Evolutionary conservation across 345 rosid genomes (phyloP), one percentile per base, ranked within the genome.

Genomic region (Balakata baccata): DNA sequence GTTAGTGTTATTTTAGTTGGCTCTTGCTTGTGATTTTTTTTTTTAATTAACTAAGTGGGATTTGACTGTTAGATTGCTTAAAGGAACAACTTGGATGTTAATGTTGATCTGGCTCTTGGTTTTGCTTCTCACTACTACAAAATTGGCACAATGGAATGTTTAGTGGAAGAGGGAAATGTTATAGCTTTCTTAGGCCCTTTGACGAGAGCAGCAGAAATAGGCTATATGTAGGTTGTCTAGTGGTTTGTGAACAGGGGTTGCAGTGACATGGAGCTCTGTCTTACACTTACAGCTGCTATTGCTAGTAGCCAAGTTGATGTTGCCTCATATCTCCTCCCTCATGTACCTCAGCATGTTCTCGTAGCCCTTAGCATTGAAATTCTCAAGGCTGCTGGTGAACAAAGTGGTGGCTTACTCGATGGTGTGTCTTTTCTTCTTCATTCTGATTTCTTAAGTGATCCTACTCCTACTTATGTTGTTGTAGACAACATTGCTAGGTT

Each of bases 151-250:
- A 95, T 95, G 99, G 95, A 92, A 82, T 95, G 98, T 82, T 87
- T 95, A 34, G 99, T 92, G 76, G 99, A 92, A 82, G 99, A 95
- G 80, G 99, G 98, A 54, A 85, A 95, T 64, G 99, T 97, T 29
- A 87, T 87, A 74, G 92, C 97, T 43, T 95, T 95, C 79, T 75
- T 95, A 82, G 97, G 97, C 25, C 99, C 98, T 6, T 81, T 95
- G 77, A 87, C 92, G 98, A 92, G 97, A 85, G 98, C 98, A 57
- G 92, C 98, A 0, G 97, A 94, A 87, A 89, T 94, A 79, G 98
- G 99, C 51, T 90, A 94, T 71, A 83, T 92, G 90, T 92, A 89
- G 80, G 98, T 94, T 73, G 97, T 95, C 6, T 91, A 87, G 78
- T 95, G 99, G 99, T 92, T 92, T 82, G 97, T 95, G 70, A 87